A percentile compares a stretch with the other conserved stretches of the same genome.
phyloP scores from a whole-genome alignment of 257 asterid genomes.

The Haberlea rhodopensis region DNA sequence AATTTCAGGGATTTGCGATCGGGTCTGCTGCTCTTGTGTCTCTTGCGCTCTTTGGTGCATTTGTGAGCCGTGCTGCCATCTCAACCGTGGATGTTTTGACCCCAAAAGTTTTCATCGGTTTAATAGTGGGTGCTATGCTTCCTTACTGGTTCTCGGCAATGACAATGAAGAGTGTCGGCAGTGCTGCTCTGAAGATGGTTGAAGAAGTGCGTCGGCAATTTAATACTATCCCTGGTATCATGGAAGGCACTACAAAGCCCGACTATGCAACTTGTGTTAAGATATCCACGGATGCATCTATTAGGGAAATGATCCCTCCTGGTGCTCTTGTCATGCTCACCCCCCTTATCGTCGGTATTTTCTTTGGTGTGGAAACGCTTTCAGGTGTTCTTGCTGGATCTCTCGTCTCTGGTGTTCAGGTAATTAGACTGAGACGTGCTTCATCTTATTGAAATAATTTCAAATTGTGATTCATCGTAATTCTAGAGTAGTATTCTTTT shows the following conservation, averaged over 20 bases:
- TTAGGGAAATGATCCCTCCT: constrained; percentile 82
- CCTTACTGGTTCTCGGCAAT: constrained; percentile 91
- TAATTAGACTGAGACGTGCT: constrained; percentile 20
- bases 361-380: constrained; percentile 76
- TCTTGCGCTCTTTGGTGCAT: constrained; percentile 82
- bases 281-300: constrained; percentile 79
- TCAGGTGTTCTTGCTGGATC: constrained; percentile 86
- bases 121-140: constrained; percentile 85
- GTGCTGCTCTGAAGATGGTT: constrained; percentile 87
- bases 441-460: background rate
- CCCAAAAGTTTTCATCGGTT: constrained; percentile 74
- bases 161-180: constrained; percentile 90
- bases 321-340: constrained; percentile 91
- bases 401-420: constrained; percentile 82
- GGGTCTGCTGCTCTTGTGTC: constrained; percentile 89
- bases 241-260: constrained; percentile 78
- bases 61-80: constrained; percentile 76
- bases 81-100: constrained; percentile 68
- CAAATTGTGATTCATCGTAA: background rate
- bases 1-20: constrained; percentile 71
- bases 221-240: constrained; percentile 71
- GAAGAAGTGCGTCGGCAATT: constrained; percentile 84
- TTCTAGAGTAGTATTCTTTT: background rate
- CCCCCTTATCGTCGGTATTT: constrained; percentile 68
- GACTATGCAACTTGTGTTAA: constrained; percentile 80